phyloP scores from a whole-genome alignment of 2,329 filamentous ascomycete genomes.

The Diaporthe citriasiana region DNA sequence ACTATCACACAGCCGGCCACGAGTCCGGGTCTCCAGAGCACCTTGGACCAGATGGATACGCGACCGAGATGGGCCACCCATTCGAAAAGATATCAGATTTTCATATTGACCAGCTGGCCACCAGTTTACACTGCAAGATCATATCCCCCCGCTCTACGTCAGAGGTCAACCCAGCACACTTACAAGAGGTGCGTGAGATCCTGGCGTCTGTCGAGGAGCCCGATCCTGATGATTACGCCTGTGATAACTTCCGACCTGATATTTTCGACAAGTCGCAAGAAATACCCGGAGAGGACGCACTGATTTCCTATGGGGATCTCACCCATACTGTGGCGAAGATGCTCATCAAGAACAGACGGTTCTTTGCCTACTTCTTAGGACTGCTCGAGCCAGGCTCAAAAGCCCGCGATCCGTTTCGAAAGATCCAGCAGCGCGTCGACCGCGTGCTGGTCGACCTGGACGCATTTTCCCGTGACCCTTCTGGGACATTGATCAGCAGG shows the following conservation, averaged over 20 bases:
- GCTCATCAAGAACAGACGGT: slow-evolving; percentile 66
- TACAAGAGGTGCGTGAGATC: slow-evolving; percentile 66
- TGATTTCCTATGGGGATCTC: slow-evolving; percentile 61
- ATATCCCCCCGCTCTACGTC: slow-evolving; percentile 50
- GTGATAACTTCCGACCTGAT: slow-evolving; percentile 62
- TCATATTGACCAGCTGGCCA: slow-evolving; percentile 66
- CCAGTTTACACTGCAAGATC: slow-evolving; percentile 65
- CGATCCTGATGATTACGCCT: slow-evolving; percentile 51
- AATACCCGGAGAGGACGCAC: slow-evolving; percentile 48
- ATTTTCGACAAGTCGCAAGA: slow-evolving; percentile 54
- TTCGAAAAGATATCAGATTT: slow-evolving; percentile 65
- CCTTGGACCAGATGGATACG: slow-evolving; percentile 59
- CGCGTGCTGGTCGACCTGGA: slow-evolving; percentile 62
- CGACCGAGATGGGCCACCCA: slow-evolving; percentile 63
- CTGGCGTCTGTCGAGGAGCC: slow-evolving; percentile 59
- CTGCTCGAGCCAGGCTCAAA: slow-evolving; percentile 60
- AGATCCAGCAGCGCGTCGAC: slow-evolving; percentile 62
- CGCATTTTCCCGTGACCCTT: slow-evolving; percentile 46
- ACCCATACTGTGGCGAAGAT: slow-evolving; percentile 67
- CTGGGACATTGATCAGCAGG: slow-evolving; percentile 17
- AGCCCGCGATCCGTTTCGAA: slow-evolving; percentile 62
- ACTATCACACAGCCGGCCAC: slow-evolving; percentile 61
- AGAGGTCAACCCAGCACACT: slow-evolving; percentile 53
- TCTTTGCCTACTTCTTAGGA: slow-evolving; percentile 67
- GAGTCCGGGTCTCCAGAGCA: slow-evolving; percentile 23